Percentiles rank a stretch among this genome's conserved stretches.
These are phyloP conservation scores for Fereydounia khargensis DNA, from an alignment of 1,284 basidiomycete species.

Conservation along the genomic window DNA sequence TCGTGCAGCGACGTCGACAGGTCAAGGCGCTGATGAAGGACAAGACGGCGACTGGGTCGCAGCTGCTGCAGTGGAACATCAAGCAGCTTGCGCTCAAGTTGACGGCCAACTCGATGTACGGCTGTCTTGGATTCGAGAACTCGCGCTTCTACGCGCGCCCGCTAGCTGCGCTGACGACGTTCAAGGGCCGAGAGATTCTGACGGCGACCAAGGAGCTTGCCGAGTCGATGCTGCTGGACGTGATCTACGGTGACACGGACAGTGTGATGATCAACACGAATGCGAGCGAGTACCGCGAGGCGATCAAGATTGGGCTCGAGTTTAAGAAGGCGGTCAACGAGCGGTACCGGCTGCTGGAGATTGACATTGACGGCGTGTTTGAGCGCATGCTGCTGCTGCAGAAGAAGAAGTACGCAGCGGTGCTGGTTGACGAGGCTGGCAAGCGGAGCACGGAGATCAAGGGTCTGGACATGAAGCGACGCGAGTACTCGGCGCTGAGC, in stretches of 20 bases:
- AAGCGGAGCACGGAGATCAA: slow-evolving; percentile 71
- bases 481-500: slow-evolving; percentile 89
- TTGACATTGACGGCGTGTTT: slow-evolving; percentile 93
- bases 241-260: slow-evolving; percentile 98
- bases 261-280: slow-evolving; percentile 98
- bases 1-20: slow-evolving; percentile 82
- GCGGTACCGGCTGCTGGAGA: slow-evolving; percentile 89
- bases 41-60: slow-evolving; percentile 70
- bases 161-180: slow-evolving; percentile 92
- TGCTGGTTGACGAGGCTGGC: slow-evolving; percentile 64
- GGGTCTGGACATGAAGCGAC: slow-evolving; percentile 96
- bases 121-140: slow-evolving; percentile 95
- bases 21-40: slow-evolving; percentile 97
- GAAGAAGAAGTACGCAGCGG: slow-evolving; percentile 98
- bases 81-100: slow-evolving; percentile 96
- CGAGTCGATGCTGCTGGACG: slow-evolving; percentile 83
- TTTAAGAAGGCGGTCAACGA: slow-evolving; percentile 97
- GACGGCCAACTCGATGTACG: slow-evolving; percentile 99
- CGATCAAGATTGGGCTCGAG: slow-evolving; percentile 82
- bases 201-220: slow-evolving; percentile 90
- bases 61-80: slow-evolving; percentile 87
- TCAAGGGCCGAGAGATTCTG: slow-evolving; percentile 95
- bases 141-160: slow-evolving; percentile 96
- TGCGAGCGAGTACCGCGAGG: slow-evolving; percentile 79
- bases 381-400: slow-evolving; percentile 87